Conservation (phyloP, 768 basidiomycete genomes). For the Clitopilus passeckerianus region DNA sequence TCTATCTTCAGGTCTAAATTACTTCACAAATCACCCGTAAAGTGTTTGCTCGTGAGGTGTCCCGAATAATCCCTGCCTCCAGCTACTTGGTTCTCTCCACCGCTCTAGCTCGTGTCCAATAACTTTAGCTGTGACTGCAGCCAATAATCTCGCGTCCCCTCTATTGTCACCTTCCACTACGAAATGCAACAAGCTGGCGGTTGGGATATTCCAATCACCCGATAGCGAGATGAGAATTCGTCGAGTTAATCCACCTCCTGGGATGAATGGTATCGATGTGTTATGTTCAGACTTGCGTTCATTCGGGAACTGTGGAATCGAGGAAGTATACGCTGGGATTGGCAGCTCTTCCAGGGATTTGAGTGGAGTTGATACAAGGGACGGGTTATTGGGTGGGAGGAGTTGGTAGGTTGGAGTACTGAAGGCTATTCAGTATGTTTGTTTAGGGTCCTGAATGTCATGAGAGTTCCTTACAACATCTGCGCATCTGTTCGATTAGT, state of each 20-base stretch:
- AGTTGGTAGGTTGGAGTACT: conserved; percentile 69
- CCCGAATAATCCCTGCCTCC: conserved; percentile 67
- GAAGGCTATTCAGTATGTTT: not conserved
- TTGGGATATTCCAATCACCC: conserved; percentile 43
- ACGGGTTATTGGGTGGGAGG: conserved; percentile 34
- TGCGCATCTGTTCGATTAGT: conserved; percentile 72
- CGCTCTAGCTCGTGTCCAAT: conserved; percentile 31
- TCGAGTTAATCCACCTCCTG: conserved; percentile 71
- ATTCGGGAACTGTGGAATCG: conserved; percentile 30
- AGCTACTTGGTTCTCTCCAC: conserved; percentile 67
- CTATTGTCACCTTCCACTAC: conserved; percentile 83
- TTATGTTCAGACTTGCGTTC: conserved; percentile 14
- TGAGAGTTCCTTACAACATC: conserved; percentile 52
- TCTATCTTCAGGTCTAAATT: not conserved
- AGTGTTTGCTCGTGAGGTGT: conserved; percentile 68
- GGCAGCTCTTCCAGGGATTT: conserved; percentile 38
- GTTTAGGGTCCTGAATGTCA: not conserved
- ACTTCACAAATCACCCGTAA: conserved; percentile 46
- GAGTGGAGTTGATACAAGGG: conserved; percentile 39
- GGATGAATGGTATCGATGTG: conserved; percentile 59
- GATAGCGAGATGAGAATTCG: conserved; percentile 60
- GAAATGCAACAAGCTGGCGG: conserved; percentile 63
- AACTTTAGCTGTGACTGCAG: conserved; percentile 45
- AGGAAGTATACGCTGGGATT: conserved; percentile 51
- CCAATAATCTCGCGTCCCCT: conserved; percentile 61